A percentile compares a stretch with the other conserved stretches of the same genome.
Evolutionary conservation across 805 yeast genomes (phyloP).

Genomic region (Jamesozyma gamospora): DNA sequence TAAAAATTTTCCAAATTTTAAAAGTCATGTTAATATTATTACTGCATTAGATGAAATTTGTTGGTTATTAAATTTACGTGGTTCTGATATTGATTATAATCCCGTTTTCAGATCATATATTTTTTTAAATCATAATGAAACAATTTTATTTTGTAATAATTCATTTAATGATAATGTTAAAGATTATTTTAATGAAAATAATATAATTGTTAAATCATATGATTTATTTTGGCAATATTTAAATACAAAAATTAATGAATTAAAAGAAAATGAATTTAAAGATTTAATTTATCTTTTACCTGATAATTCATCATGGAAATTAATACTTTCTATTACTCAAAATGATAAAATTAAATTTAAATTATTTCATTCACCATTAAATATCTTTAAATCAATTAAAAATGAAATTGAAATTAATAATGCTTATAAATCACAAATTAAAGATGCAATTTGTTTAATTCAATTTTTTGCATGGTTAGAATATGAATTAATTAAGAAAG

Average conservation of each 20-base stretch:
- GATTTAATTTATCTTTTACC: slow-evolving; percentile 28
- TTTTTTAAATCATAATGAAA: slow-evolving; percentile 34
- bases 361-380: slow-evolving; percentile 49
- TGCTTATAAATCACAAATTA: slow-evolving; percentile 64
- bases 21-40: slow-evolving; percentile 39
- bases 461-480: slow-evolving; percentile 81
- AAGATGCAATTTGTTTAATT: slow-evolving; percentile 71
- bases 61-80: slow-evolving; percentile 81
- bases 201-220: slow-evolving; percentile 46
- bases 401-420: slow-evolving; percentile 64
- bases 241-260: slow-evolving; percentile 11
- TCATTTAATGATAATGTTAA: slow-evolving; percentile 31
- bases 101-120: slow-evolving; percentile 75
- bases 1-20: slow-evolving; percentile 10
- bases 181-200: slow-evolving; percentile 34
- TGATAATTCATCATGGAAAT: slow-evolving; percentile 56
- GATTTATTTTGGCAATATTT: slow-evolving; percentile 50
- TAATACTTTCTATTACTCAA: slow-evolving; percentile 44
- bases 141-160: slow-evolving; percentile 46
- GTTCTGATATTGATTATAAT: slow-evolving; percentile 70
- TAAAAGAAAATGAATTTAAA: slow-evolving; percentile 15
- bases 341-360: slow-evolving; percentile 24
- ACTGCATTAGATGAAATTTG: slow-evolving; percentile 83
- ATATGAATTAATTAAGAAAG: slow-evolving; percentile 36
- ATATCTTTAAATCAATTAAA: slow-evolving; percentile 63